A percentile compares a stretch with the other conserved stretches of the same genome.
phyloP scores from a whole-genome alignment of 148 eudicot species.

The Pouteria glomerata region DNA sequence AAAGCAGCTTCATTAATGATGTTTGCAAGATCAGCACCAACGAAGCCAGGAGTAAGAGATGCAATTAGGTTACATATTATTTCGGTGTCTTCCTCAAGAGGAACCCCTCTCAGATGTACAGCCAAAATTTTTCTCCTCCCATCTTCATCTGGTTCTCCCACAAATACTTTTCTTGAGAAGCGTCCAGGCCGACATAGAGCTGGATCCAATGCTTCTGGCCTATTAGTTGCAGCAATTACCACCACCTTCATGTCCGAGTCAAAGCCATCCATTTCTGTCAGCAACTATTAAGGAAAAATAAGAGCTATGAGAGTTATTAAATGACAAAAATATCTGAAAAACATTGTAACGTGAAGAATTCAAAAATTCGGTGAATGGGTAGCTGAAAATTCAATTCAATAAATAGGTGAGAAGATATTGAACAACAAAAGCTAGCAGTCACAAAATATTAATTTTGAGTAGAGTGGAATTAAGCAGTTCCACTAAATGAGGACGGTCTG shows the following conservation, averaged over 20 bases:
- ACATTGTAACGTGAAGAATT: neutral
- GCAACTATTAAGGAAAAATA: conserved; percentile 41
- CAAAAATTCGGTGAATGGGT: neutral
- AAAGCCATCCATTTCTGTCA: conserved; percentile 98
- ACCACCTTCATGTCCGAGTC: conserved; percentile 81
- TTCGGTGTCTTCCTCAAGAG: conserved; percentile 71
- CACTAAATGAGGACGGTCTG: too few species aligned
- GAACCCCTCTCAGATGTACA: conserved; percentile 83
- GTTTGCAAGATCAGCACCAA: conserved; percentile 97
- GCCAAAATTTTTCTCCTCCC: conserved; percentile 86
- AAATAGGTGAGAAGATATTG: neutral
- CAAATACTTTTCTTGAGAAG: conserved; percentile 91
- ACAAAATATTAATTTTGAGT: too few species aligned
- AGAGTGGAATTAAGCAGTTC: too few species aligned
- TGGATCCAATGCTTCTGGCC: conserved; percentile 95
- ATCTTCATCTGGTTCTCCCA: conserved; percentile 88
- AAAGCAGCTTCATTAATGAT: conserved; percentile 91
- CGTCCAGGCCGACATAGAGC: conserved; percentile 98
- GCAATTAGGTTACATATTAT: conserved; percentile 79
- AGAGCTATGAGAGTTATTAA: conserved; percentile 8
- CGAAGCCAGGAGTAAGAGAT: conserved; percentile 84
- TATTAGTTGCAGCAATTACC: conserved; percentile 93
- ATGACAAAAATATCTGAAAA: neutral
- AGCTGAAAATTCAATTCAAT: neutral
- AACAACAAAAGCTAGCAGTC: neutral